Evolutionary conservation across 805 yeast genomes (phyloP).

Genomic region (Candida tammaniensis): DNA sequence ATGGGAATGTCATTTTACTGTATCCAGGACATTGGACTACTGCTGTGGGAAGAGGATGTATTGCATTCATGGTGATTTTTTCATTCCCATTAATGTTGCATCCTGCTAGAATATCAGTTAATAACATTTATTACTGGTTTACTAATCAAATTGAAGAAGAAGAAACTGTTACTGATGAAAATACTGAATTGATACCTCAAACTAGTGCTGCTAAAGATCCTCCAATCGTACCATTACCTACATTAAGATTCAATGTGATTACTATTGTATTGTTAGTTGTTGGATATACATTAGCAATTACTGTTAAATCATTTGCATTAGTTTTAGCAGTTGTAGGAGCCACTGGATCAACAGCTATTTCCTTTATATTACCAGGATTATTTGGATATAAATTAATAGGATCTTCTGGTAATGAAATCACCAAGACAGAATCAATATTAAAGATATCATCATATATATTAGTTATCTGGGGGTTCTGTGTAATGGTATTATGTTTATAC

Average conservation of each 20-base stretch:
- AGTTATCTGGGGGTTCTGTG: conserved; percentile 51
- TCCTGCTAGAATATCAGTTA: conserved; percentile 72
- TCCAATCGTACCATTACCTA: conserved; percentile 48
- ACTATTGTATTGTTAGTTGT: conserved; percentile 44
- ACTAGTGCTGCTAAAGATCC: conserved; percentile 35
- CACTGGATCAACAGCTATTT: conserved; percentile 77
- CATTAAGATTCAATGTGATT: conserved; percentile 45
- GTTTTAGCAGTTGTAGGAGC: conserved; percentile 77
- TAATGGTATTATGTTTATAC: conserved; percentile 52
- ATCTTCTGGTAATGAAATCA: conserved; percentile 21
- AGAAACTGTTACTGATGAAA: conserved; percentile 2
- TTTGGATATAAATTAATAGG: conserved; percentile 62
- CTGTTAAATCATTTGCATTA: conserved; percentile 62
- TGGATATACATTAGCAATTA: conserved; percentile 55
- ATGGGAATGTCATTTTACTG: conserved; percentile 68
- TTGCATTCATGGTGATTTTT: conserved; percentile 68
- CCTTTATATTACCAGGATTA: conserved; percentile 74
- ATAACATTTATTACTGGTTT: conserved; percentile 66
- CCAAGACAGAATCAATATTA: conserved; percentile 24
- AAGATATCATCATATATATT: conserved; percentile 39
- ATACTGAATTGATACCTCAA: conserved; percentile 6
- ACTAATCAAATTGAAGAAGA: conserved; percentile 2
- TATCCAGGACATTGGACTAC: conserved; percentile 52
- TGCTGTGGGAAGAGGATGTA: conserved; percentile 56
- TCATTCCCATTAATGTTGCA: conserved; percentile 80